Evolutionary conservation across 1,284 basidiomycete genomes (phyloP), one percentile per base, ranked within the genome.

Genomic region (Papiliotrema fonsecae): DNA sequence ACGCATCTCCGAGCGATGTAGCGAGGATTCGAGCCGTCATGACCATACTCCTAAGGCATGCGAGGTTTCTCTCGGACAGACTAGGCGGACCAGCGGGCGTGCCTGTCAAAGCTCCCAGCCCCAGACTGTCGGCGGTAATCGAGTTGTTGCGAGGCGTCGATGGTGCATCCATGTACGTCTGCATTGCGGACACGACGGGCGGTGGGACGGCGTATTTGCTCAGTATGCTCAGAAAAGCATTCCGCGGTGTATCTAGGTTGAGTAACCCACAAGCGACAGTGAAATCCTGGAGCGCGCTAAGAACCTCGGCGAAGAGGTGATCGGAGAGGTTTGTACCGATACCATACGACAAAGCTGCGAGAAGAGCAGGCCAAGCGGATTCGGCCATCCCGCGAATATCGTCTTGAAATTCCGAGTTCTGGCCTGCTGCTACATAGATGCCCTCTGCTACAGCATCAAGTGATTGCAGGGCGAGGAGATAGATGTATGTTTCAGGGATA

Each of bases 401-500:
- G 82, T 51, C 85, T 77, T 22, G 80, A 70, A 56, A 77, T 84
- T 72, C 87, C 87, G 26, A 46, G 27, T 37, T 41, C 16, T 54
- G 41, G 0, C 53, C 58, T 0, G 83, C 82, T 58, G 82, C 85
- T 0, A 81, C 75, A 0, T 86, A 85, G 51, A 97, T 86, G 4
- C 90, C 90, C 63, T 96, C 89, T 42, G 87, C 89, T 2, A 98
- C 77, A 0, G 88, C 86, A 19, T 87, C 81, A 6, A 97, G 79
- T 57, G 87, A 91, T 63, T 97, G 92, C 0, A 96, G 79, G 1
- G 86, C 87, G 1, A 98, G 81, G 1, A 97, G 82, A 67, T 93
- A 96, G 49, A 91, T 81, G 69, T 98, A 97, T 0, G 87, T 81
- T 54, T 97, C 91, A 0, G 92, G 92, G 42, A 94, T 88, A 0